Percentiles rank a stretch among this genome's conserved stretches.
phyloP scores from a whole-genome alignment of 2,329 filamentous ascomycete genomes.

The Phialophora verrucosa region DNA sequence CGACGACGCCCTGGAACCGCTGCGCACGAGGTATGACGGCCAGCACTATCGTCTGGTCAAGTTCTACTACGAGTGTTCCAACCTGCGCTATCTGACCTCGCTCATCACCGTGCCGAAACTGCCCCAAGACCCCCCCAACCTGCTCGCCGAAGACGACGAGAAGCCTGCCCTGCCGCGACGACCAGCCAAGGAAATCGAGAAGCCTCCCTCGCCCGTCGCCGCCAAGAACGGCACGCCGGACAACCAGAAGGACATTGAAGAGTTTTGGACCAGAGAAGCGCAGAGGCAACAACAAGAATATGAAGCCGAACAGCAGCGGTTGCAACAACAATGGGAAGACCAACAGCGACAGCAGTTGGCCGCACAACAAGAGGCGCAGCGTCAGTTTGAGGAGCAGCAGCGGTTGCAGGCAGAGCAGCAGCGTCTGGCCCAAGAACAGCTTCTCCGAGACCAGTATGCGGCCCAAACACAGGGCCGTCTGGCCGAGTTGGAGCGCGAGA shows the following conservation, averaged over 20 bases:
- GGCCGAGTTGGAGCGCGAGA: slow-evolving; percentile 93
- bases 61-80: slow-evolving; percentile 99
- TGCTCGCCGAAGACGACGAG: slow-evolving; percentile 82
- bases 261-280: slow-evolving; percentile 96
- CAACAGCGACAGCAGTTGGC: slow-evolving; percentile 81
- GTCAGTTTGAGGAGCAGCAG: slow-evolving; percentile 97
- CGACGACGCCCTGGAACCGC: slow-evolving; percentile 85
- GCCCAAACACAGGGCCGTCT: slow-evolving; percentile 96
- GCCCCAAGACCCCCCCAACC: slow-evolving; percentile 88
- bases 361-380: slow-evolving; percentile 81
- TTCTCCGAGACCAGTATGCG: slow-evolving; percentile 85
- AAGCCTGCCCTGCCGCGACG: slow-evolving; percentile 82
- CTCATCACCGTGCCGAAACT: slow-evolving; percentile 96
- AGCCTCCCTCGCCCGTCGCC: slow-evolving; percentile 70
- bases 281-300: slow-evolving; percentile 92
- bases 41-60: slow-evolving; percentile 96
- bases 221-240: slow-evolving; percentile 71
- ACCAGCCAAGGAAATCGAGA: slow-evolving; percentile 71
- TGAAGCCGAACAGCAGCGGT: slow-evolving; percentile 86
- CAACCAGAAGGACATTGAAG: slow-evolving; percentile 84
- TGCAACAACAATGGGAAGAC: slow-evolving; percentile 85
- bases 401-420: slow-evolving; percentile 86
- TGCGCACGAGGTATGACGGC: slow-evolving; percentile 87
- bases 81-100: slow-evolving; percentile 93
- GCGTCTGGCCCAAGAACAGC: slow-evolving; percentile 84